These are phyloP conservation scores for Phialocephala subalpina DNA, from an alignment of 2,329 filamentous ascomycete species.

Conservation along the genomic window DNA sequence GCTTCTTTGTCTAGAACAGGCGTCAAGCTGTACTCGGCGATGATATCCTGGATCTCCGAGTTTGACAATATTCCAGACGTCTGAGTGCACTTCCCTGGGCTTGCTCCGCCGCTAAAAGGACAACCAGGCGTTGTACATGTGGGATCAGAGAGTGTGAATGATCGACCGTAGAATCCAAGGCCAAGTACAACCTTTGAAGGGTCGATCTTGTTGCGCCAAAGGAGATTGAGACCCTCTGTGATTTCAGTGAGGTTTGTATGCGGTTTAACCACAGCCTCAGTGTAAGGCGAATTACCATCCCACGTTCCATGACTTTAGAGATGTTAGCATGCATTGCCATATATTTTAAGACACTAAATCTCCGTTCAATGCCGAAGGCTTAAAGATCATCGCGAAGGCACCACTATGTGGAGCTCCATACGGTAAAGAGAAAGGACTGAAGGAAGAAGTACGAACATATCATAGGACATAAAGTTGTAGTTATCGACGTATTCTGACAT, in stretches of 20 bases:
- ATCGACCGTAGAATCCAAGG: conserved; percentile 42
- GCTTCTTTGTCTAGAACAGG: conserved; percentile 38
- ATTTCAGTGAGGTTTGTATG: conserved; percentile 54
- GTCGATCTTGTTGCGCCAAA: conserved; percentile 50
- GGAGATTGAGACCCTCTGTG: conserved; percentile 37
- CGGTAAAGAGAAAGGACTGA: too few relatives aligned
- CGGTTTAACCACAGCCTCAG: conserved; percentile 44
- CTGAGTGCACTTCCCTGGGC: conserved; percentile 40
- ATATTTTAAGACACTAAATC: too few relatives aligned
- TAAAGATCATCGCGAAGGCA: too few relatives aligned
- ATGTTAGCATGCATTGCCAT: too few relatives aligned
- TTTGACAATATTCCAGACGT: conserved; percentile 44
- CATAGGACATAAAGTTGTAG: conserved; percentile 43
- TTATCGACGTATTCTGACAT: conserved; percentile 39
- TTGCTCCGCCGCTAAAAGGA: conserved; percentile 33
- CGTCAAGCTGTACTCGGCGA: conserved; percentile 29
- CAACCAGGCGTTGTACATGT: conserved; percentile 36
- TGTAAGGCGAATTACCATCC: conserved; percentile 33
- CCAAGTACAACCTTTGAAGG: conserved; percentile 53
- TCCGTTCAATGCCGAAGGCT: too few relatives aligned
- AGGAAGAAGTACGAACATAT: conserved; percentile 15
- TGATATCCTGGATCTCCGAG: conserved; percentile 47
- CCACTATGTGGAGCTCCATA: too few relatives aligned
- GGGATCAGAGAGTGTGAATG: too few relatives aligned
- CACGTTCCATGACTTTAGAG: conserved; percentile 38